Evolutionary conservation across 768 basidiomycete genomes (phyloP).

Genomic region (Trametes coccinea): DNA sequence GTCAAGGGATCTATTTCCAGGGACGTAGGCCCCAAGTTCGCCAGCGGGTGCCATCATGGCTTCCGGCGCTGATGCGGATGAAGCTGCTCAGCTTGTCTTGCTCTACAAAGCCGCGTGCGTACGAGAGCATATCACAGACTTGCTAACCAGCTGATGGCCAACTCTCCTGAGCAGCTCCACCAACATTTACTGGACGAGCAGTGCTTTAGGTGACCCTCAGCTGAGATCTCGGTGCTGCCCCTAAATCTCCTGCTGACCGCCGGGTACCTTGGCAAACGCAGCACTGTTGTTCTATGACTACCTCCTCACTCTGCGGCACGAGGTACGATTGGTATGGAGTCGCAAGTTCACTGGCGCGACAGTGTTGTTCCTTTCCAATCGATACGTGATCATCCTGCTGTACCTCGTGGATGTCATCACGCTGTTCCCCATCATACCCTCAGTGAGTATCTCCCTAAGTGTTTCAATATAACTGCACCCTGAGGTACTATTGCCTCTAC

Average conservation of each 20-base stretch:
- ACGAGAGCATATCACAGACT: neutral
- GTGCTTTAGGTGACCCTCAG: conserved; percentile 1
- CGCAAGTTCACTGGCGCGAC: conserved; percentile 11
- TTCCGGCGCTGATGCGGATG: neutral
- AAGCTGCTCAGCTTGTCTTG: neutral
- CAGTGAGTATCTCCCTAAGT: neutral
- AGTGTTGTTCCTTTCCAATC: conserved; percentile 8
- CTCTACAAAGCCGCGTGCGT: conserved; percentile 12
- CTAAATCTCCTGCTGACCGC: neutral
- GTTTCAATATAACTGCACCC: neutral
- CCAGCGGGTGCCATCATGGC: neutral
- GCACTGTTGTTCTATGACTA: conserved; percentile 8
- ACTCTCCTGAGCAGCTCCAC: neutral
- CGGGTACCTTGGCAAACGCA: neutral
- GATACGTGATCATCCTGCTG: conserved; percentile 8
- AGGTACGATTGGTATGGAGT: conserved; percentile 10
- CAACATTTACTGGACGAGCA: conserved; percentile 8
- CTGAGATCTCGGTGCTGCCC: neutral
- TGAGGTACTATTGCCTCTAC: neutral
- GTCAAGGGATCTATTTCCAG: no score
- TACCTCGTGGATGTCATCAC: conserved; percentile 10
- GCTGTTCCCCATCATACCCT: neutral
- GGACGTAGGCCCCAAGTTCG: no score
- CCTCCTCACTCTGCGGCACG: conserved; percentile 7
- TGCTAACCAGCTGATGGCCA: neutral